Evolutionary conservation across 192 early-diverging fungal species (phyloP), one percentile per base, ranked within the genome.

Genomic region (Coemansia sp.): DNA sequence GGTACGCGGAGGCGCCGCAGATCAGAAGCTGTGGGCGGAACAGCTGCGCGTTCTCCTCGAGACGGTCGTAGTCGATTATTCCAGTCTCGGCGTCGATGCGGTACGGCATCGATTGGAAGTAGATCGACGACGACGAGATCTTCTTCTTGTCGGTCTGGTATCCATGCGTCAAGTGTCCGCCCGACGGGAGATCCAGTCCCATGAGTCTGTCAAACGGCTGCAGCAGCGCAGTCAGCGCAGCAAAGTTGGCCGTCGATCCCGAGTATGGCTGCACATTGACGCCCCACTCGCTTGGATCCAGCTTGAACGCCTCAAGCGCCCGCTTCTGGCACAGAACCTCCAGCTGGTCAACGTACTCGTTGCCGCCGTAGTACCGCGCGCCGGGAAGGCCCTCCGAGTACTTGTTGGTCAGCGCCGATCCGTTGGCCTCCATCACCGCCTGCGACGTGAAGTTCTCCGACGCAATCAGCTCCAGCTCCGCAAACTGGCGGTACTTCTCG

Each of bases 261-360:
- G 98, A 99, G 90, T 99, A 99, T 57, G 98, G 93, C 87, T 99
- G 98, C 52, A 99, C 98, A 71, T 99, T 99, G 75, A 98, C 98
- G 64, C 98, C 98, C 98, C 98, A 99, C 76, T 97, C 88, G 39
- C 79, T 85, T 39, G 93, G 69, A 71, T 91, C 89, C 56, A 99
- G 88, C 75, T 88, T 84, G 84, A 98, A 99, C 38, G 97, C 98
- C 61, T 84, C 88, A 26, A 99, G 87, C 38, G 98, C 98, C 75
- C 98, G 93, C 84, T 92, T 85, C 66, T 93, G 93, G 88, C 98
- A 99, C 59, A 99, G 85, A 64, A 91, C 88, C 86, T 99, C 98
- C 61, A 99, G 84, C 78, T 91, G 82, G 82, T 99, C 98, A 74
- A 99, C 92, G 86, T 86, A 91, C 87, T 99, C 95, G 87, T 99